Conservation (phyloP, 805 yeast genomes). For the Metschnikowia gelsemii region DNA sequence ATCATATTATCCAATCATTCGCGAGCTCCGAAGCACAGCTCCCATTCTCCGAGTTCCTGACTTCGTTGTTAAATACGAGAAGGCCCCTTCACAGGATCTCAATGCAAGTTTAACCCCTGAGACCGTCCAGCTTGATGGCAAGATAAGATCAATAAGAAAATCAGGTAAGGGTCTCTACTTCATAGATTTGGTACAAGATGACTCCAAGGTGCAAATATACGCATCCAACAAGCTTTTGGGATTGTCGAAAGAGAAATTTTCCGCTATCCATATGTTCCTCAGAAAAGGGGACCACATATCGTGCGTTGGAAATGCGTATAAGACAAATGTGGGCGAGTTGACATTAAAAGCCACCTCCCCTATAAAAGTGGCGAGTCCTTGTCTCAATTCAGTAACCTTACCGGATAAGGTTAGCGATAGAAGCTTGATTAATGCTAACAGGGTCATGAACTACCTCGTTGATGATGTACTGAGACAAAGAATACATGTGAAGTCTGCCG, state of each 20-base stretch:
- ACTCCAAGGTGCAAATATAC: constrained; percentile 56
- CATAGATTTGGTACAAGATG: constrained; percentile 67
- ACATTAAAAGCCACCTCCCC: constrained; percentile 60
- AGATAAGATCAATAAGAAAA: constrained; percentile 54
- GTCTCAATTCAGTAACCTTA: constrained; percentile 43
- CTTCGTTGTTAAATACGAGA: constrained; percentile 33
- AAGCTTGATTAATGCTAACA: constrained; percentile 57
- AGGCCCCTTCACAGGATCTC: constrained; percentile 19
- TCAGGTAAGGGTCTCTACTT: constrained; percentile 71
- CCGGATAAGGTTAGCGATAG: constrained; percentile 64
- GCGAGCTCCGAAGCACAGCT: constrained; percentile 1
- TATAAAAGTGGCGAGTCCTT: constrained; percentile 59
- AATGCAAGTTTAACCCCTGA: constrained; percentile 12
- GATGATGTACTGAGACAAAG: constrained; percentile 50
- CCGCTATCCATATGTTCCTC: constrained; percentile 38
- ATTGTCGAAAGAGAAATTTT: constrained; percentile 43
- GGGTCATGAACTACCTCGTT: constrained; percentile 73
- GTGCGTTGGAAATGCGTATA: constrained; percentile 68
- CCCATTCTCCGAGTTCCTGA: constrained; percentile 36
- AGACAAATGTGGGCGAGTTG: constrained; percentile 75
- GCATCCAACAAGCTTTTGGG: constrained; percentile 51
- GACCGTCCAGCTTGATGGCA: constrained; percentile 47
- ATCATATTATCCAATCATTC: constrained; percentile 16
- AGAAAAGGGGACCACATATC: constrained; percentile 72
- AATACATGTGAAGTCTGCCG: constrained; percentile 50